Evolutionary conservation across 2,329 filamentous ascomycete species (phyloP), one percentile per base, ranked within the genome.

Genomic region (Alternaria hordeiaustralica): DNA sequence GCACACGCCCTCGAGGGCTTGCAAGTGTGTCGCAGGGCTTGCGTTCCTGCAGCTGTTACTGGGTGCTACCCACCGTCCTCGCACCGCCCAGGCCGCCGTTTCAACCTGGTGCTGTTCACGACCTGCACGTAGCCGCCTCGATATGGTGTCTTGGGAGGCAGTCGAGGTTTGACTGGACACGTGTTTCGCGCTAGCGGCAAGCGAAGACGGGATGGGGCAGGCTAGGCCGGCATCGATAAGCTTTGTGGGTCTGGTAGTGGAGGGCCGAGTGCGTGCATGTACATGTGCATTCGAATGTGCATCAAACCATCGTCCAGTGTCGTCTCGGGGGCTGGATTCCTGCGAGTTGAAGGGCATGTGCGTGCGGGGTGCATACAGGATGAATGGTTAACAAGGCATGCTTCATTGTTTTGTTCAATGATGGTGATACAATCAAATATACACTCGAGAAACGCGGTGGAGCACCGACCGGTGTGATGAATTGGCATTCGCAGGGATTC

Each of bases 21-120:
- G 28, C 20, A 55, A 55, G 59, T 51, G 47, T 59, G 60, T 50
- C 33, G 47, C 60, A 62, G 49, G 36, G 44, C 46, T 58, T 55
- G 62, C 56, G 75, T 77, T 75, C 72, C 75, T 78, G 75, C 75
- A 73, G 74, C 64, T 77, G 55, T 71, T 49, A 78, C 71, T 78
- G 75, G 76, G 65, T 71, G 68, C 50, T 59, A 58, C 63, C 67
- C 65, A 69, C 58, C 66, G 60, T 45, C 66, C 58, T 66, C 64
- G 64, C 70, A 67, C 58, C 56, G 58, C 49, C 51, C 18, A 58
- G 64, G 50, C 33, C 66, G 47, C 66, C 60, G 69, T 72, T 68
- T 75, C 69, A 68, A 72, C 63, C 67, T 70, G 68, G 67, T 65
- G 64, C 65, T 69, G 67, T 64, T 66, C 64, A 64, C 66, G 62